Evolutionary conservation across 257 asterid species (phyloP).

Genomic region (Cordia subcordata): DNA sequence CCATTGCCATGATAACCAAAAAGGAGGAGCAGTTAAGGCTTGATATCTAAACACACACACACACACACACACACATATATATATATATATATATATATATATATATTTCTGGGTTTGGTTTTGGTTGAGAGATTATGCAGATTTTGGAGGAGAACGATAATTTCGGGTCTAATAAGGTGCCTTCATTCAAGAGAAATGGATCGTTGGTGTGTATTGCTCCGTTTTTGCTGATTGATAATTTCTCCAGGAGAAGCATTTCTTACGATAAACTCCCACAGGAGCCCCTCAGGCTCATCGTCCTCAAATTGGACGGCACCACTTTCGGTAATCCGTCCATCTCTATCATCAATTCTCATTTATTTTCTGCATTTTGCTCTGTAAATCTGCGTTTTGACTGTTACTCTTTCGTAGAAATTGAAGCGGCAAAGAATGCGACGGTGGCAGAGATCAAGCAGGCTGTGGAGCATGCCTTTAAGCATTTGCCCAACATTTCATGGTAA

Average conservation of each 20-base stretch:
- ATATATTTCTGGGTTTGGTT: background rate
- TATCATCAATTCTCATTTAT: background rate
- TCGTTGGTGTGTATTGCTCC: slow-evolving; percentile 10
- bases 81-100: background rate
- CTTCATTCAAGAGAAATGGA: slow-evolving; percentile 24
- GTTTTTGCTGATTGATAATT: slow-evolving; percentile 8
- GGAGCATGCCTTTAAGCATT: slow-evolving; percentile 64
- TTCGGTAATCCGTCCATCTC: slow-evolving; percentile 43
- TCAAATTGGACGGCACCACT: slow-evolving; percentile 77
- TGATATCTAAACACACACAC: background rate
- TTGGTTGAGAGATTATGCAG: slow-evolving; percentile 7
- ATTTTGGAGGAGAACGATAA: slow-evolving; percentile 10
- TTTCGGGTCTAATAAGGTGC: slow-evolving; percentile 3
- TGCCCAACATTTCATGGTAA: slow-evolving; percentile 85
- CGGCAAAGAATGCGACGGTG: slow-evolving; percentile 55
- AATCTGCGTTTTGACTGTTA: background rate
- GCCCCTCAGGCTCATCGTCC: slow-evolving; percentile 52
- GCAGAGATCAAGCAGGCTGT: slow-evolving; percentile 73
- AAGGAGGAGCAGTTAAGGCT: background rate
- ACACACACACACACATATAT: no score
- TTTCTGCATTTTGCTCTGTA: background rate
- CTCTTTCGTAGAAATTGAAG: slow-evolving; percentile 53
- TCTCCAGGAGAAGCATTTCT: slow-evolving; percentile 30
- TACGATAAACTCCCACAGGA: slow-evolving; percentile 50
- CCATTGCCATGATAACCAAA: background rate